Evolutionary conservation across 148 eudicot genomes (phyloP), one percentile per base, ranked within the genome.

Genomic region (Talinum fruticosum): DNA sequence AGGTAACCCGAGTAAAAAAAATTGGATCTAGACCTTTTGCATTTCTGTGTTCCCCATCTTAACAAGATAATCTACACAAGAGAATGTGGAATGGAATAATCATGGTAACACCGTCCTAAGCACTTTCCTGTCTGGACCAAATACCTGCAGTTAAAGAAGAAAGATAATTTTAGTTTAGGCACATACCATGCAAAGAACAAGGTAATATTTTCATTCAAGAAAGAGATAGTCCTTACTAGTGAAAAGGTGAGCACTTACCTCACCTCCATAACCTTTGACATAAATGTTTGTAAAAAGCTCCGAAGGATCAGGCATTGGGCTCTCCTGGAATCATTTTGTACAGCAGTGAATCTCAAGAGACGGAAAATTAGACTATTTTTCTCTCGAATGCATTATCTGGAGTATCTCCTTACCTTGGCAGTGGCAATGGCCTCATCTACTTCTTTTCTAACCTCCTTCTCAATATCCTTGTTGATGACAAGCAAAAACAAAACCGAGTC

Each of bases 41-140:
- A 67, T 69, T 57, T 23, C 12, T 30, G 49, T 8, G 32, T 30
- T 45, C 45, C 68, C 26, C 35, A 33, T 38, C 71, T 73, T 51
- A 23, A n/a, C 49, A 51, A 51, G 47, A 10, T 41, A 14, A 41
- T 41, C 12, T 41, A 10, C 47, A 41, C 16, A 16, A 51, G 57
- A 51, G n/a, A n/a, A 59, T 59, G 64, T n/a, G 64, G 6, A 34
- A 29, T 23, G 16, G 10, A 8, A 4, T 12, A 16, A 59, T 92
- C 84, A 92, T 61, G 99, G 96, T 54, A 95, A 91, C 44, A 78
- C 79, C 44, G 93, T 83, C 80, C 90, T 88, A 26, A 92, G 53
- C 82, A 88, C 96, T 80, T 95, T 95, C 83, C 94, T 88, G 85
- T 95, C 99, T 32, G 97, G 91, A 73, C 99, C 99, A 76, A 87